Conservation (phyloP, 768 basidiomycete genomes). For the Leccinum barrowsii region DNA sequence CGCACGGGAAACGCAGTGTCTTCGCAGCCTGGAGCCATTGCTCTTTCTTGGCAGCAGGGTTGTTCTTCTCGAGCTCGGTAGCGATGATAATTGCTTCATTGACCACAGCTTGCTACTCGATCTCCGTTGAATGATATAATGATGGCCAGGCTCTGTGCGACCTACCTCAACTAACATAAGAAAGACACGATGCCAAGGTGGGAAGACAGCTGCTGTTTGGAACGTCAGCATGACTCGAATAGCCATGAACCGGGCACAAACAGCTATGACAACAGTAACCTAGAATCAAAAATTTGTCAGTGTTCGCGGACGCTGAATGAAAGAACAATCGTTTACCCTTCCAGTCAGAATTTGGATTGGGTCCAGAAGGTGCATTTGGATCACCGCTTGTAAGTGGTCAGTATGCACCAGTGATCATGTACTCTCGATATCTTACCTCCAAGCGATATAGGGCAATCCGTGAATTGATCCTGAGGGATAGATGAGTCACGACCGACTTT, state of each 20-base stretch:
- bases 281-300: conserved; percentile 4
- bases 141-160: neutral
- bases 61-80: neutral
- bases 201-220: conserved; percentile 18
- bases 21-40: conserved; percentile 13
- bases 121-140: neutral
- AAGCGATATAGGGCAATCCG: conserved; percentile 14
- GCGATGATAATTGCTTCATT: conserved; percentile 14
- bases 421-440: conserved; percentile 1
- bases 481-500: neutral
- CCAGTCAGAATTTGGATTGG: conserved; percentile 3
- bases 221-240: neutral
- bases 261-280: conserved; percentile 21
- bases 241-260: neutral
- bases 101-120: conserved; percentile 16
- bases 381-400: conserved; percentile 12
- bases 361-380: conserved; percentile 6
- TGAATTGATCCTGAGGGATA: conserved; percentile 11
- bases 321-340: neutral
- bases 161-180: conserved; percentile 12
- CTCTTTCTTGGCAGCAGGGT: neutral
- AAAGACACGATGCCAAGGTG: conserved; percentile 19
- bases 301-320: neutral
- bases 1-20: conserved; percentile 18
- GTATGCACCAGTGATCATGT: too few species aligned